phyloP scores from a whole-genome alignment of 2,329 filamentous ascomycete species.

The Dryadomyces quercus-mongolicae region DNA sequence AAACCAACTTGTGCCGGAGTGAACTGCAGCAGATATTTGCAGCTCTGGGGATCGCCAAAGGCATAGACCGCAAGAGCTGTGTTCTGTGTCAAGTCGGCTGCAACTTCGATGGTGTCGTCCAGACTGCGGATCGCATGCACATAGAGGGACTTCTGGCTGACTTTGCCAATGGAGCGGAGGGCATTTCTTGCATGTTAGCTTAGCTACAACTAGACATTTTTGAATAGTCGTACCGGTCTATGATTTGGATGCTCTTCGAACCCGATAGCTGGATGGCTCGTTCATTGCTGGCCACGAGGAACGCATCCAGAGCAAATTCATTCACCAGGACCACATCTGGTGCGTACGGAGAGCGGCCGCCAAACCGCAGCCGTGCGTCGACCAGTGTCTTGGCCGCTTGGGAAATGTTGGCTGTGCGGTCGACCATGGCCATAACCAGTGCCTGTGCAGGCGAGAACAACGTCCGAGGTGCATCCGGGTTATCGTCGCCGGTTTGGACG shows the following conservation, averaged over 20 bases:
- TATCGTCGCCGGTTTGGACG: conserved; percentile 13
- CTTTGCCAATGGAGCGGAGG: neutral
- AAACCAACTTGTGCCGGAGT: conserved; percentile 35
- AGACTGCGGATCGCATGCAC: conserved; percentile 4
- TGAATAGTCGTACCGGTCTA: conserved; percentile 13
- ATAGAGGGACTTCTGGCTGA: neutral
- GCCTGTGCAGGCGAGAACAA: conserved; percentile 11
- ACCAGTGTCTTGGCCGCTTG: conserved; percentile 40
- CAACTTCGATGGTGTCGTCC: conserved; percentile 6
- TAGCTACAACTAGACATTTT: neutral
- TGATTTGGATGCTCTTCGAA: conserved; percentile 12
- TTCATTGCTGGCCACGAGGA: conserved; percentile 28
- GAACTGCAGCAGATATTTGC: conserved; percentile 49
- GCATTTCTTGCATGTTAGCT: neutral
- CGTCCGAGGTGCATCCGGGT: neutral
- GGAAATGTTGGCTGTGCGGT: conserved; percentile 43
- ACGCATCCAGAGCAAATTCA: conserved; percentile 44
- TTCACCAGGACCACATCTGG: conserved; percentile 54
- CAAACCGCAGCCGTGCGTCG: conserved; percentile 39
- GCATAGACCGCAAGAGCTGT: conserved; percentile 13
- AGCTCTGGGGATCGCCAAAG: conserved; percentile 17
- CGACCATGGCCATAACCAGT: conserved; percentile 42
- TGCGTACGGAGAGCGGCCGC: conserved; percentile 45
- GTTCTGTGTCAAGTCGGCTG: neutral
- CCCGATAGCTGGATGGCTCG: too few relatives aligned